phyloP scores from a whole-genome alignment of 148 eudicot species.

The Persicaria tinctoria region DNA sequence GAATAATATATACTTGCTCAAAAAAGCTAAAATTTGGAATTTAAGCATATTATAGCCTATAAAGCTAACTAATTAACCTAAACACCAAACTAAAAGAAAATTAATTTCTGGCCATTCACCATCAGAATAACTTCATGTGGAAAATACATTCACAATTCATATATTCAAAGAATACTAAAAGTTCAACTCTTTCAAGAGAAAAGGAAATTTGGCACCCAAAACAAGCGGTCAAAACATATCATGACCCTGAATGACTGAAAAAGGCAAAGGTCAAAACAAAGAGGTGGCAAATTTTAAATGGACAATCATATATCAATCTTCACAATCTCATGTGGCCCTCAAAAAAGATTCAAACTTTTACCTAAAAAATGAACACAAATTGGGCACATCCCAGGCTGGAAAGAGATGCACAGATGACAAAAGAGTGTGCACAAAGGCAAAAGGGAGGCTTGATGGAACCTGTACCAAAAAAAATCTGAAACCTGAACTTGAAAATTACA shows the following conservation, averaged over 20 bases:
- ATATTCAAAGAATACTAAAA: not conserved
- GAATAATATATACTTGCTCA: not conserved
- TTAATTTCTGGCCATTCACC: not conserved
- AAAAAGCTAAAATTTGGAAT: not conserved
- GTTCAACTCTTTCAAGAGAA: constrained; percentile 1
- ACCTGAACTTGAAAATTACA: not conserved
- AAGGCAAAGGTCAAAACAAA: not conserved
- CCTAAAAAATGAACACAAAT: too few species aligned
- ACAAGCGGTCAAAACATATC: not conserved
- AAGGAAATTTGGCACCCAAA: not conserved
- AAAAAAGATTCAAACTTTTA: too few species aligned
- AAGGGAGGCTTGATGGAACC: not conserved
- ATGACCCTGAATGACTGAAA: not conserved
- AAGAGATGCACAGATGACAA: too few species aligned
- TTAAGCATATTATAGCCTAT: not conserved
- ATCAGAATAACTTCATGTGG: not conserved
- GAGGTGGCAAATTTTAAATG: not conserved
- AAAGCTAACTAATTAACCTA: not conserved
- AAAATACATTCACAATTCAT: not conserved
- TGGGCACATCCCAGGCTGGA: too few species aligned
- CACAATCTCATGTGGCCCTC: not conserved
- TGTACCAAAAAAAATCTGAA: not conserved
- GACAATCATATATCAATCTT: not conserved
- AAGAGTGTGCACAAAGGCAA: too few species aligned
- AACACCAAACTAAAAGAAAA: not conserved